These are phyloP conservation scores for Gossypioides kirkii DNA, from an alignment of 345 rosid genomes.

Conservation along the genomic window DNA sequence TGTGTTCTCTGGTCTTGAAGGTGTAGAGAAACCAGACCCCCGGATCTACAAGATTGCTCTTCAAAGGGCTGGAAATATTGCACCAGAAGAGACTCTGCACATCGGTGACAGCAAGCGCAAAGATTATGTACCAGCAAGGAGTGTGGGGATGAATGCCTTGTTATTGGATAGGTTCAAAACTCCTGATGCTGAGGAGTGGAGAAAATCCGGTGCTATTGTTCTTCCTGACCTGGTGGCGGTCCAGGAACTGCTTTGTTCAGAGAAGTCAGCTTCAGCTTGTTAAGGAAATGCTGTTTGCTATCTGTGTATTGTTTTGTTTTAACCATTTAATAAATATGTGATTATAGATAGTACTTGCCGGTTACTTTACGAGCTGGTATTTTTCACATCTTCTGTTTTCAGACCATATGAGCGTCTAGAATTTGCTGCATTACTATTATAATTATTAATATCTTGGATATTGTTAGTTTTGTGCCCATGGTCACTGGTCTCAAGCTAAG, in stretches of 20 bases:
- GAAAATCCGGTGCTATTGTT: slow-evolving; percentile 66
- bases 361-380: background rate
- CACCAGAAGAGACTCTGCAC: background rate
- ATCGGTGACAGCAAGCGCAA: slow-evolving; percentile 6
- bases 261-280: slow-evolving; percentile 26
- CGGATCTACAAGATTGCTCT: background rate
- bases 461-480: too few relatives aligned
- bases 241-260: slow-evolving; percentile 53
- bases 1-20: slow-evolving; percentile 5
- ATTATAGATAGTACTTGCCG: background rate
- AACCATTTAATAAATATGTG: slow-evolving; percentile 2
- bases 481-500: background rate
- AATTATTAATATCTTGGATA: background rate
- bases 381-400: background rate
- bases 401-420: background rate
- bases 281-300: slow-evolving; percentile 3
- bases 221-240: slow-evolving; percentile 74
- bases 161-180: slow-evolving; percentile 71
- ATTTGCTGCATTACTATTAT: background rate
- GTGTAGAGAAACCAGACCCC: background rate
- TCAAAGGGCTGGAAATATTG: background rate
- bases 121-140: background rate
- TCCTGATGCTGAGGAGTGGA: slow-evolving; percentile 79
- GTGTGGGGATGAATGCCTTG: slow-evolving; percentile 1
- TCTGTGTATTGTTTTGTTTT: background rate